phyloP scores from a whole-genome alignment of 192 early-diverging fungal genomes.

The Podila epigama region DNA sequence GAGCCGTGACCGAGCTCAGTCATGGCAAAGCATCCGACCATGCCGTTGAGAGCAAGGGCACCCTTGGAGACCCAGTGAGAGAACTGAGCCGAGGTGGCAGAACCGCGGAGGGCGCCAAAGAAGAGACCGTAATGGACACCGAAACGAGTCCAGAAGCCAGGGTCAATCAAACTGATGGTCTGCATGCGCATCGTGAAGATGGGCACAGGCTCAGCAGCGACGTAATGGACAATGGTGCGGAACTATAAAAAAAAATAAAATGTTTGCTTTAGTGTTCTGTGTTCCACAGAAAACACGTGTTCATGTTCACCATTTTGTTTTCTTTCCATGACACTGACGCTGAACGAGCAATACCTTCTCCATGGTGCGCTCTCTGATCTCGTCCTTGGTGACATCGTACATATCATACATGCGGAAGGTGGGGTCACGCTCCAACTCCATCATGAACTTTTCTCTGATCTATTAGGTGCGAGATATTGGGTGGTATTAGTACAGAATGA shows the following conservation, averaged over 20 bases:
- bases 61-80: conserved; percentile 87
- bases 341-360: conserved; percentile 61
- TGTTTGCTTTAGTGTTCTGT: neutral
- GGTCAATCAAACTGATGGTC: conserved; percentile 81
- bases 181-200: conserved; percentile 81
- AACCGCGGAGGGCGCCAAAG: conserved; percentile 84
- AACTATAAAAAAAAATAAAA: conserved; percentile 37
- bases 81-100: conserved; percentile 85
- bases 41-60: conserved; percentile 79
- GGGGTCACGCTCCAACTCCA: conserved; percentile 86
- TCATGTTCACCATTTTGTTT: neutral
- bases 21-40: conserved; percentile 94
- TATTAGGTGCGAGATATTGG: too few relatives aligned
- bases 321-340: too few relatives aligned
- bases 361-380: conserved; percentile 87
- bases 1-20: conserved; percentile 93
- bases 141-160: conserved; percentile 90
- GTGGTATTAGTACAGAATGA: too few relatives aligned
- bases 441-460: conserved; percentile 82
- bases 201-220: conserved; percentile 73
- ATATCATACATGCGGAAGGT: conserved; percentile 81
- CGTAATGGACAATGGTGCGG: conserved; percentile 72
- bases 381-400: conserved; percentile 76
- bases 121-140: conserved; percentile 93
- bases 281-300: conserved; percentile 6